Evolutionary conservation across 164 flowering plant genomes (phyloP), one percentile per base, ranked within the genome.

Genomic region (Magnolia changhungtana): DNA sequence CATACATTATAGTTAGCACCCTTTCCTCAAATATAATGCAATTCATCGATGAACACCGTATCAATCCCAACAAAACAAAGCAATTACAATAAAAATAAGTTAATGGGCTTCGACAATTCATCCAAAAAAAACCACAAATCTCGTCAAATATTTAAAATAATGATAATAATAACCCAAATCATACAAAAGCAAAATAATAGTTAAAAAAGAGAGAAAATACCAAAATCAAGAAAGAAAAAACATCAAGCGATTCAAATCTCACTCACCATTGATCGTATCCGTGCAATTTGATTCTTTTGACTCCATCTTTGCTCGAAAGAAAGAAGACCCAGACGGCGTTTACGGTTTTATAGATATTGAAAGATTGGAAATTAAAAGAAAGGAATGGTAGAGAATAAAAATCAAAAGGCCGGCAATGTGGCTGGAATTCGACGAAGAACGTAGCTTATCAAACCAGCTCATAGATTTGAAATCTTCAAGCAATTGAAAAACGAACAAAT

Each of bases 351-450:
- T 89, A 90, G 92, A 91, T 86, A 82, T 77, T 52, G 82, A 77
- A 73, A 86, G 85, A 88, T 89, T 89, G 70, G 90, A 88, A 76
- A 89, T 81, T 71, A 90, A 86, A 24, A 83, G 87, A 61, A 83
- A 88, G 0, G 90, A 88, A 78, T 90, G 91, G 75, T 87, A 90
- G 27, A 91, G 89, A 69, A 93, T 81, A 78, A 90, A 90, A 72
- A 93, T 81, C 72, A 90, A 70, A 64, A 89, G 89, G 87, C 96
- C 94, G 77, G 87, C 92, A 83, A 90, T 74, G 86, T 89, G 93
- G 93, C 92, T 84, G 45, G 85, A 82, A 86, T 86, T 87, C 76
- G 91, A 83, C 50, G 91, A 87, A 75, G 80, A 84, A 21, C 90
- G 89, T 69, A 87, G 81, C 83, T 87, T 84, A 65, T 84, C 90